Evolutionary conservation across 164 flowering plant species (phyloP).

Genomic region (Sextonia rubra): DNA sequence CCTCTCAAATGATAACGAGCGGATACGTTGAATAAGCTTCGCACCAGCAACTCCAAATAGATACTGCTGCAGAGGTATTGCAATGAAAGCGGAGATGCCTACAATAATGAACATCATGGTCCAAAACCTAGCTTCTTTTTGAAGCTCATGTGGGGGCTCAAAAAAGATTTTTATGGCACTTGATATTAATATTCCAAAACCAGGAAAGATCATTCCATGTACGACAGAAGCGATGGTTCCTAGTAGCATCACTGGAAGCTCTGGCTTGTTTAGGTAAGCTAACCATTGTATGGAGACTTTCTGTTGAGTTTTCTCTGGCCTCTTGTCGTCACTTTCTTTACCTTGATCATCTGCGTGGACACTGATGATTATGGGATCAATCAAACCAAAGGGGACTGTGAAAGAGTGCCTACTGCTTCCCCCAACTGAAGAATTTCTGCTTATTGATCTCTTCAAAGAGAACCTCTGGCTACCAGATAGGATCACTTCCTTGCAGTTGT

Average conservation of each 20-base stretch:
- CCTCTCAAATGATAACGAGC: constrained; percentile 49
- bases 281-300: constrained; percentile 38
- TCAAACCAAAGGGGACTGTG: constrained; percentile 19
- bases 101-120: constrained; percentile 34
- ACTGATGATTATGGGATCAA: constrained; percentile 11
- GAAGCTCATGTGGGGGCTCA: constrained; percentile 35
- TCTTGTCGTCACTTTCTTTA: background rate
- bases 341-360: constrained; percentile 10
- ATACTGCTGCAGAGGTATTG: constrained; percentile 40
- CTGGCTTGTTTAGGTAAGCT: constrained; percentile 56
- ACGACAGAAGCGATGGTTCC: constrained; percentile 44
- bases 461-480: constrained; percentile 29
- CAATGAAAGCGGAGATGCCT: constrained; percentile 25
- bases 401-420: constrained; percentile 22
- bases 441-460: constrained; percentile 26
- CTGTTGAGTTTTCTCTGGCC: constrained; percentile 6
- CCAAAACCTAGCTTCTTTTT: constrained; percentile 50
- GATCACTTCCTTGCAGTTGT: constrained; percentile 10
- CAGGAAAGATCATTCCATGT: constrained; percentile 48
- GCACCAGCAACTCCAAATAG: constrained; percentile 67
- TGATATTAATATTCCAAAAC: constrained; percentile 50
- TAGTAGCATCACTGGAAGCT: constrained; percentile 39
- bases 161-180: constrained; percentile 44
- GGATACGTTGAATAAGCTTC: constrained; percentile 45
- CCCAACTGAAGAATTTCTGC: constrained; percentile 33